A percentile compares a stretch with the other conserved stretches of the same genome.
Evolutionary conservation across 2,329 filamentous ascomycete species (phyloP).

Genomic region (Pyrenochaeta sp.): DNA sequence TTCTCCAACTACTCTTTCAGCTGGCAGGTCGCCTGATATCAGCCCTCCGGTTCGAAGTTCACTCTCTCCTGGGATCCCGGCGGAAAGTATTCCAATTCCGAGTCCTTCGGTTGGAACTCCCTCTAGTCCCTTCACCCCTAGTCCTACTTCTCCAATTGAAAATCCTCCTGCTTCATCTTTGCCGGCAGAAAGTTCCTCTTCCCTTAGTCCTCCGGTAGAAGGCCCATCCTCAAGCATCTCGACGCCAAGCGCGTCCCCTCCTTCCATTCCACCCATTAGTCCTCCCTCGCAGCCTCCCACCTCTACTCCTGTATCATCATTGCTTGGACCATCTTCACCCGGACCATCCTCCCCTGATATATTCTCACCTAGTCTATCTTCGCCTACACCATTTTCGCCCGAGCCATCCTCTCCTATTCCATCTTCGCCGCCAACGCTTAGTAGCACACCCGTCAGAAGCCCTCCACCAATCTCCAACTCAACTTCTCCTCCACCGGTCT

Average conservation of each 20-base stretch:
- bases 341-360: not conserved
- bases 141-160: not conserved
- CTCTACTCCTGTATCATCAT: not conserved
- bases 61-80: not conserved
- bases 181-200: not conserved
- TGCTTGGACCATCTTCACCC: not conserved
- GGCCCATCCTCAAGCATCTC: not conserved
- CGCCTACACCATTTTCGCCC: not conserved
- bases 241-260: not conserved
- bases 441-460: not conserved
- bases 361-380: not conserved
- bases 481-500: not conserved
- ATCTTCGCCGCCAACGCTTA: conserved; percentile 1
- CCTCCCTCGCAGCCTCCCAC: not conserved
- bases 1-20: not conserved
- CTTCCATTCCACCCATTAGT: not conserved
- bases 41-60: not conserved
- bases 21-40: not conserved
- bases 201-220: not conserved
- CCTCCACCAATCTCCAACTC: not conserved
- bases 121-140: not conserved
- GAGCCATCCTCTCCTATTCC: conserved; percentile 8
- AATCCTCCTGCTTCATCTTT: not conserved
- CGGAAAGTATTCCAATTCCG: not conserved
- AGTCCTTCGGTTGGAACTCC: not conserved